A percentile compares a stretch with the other conserved stretches of the same genome.
Evolutionary conservation across 2,329 filamentous ascomycete species (phyloP).

Genomic region (Aspergillaceae sp.): DNA sequence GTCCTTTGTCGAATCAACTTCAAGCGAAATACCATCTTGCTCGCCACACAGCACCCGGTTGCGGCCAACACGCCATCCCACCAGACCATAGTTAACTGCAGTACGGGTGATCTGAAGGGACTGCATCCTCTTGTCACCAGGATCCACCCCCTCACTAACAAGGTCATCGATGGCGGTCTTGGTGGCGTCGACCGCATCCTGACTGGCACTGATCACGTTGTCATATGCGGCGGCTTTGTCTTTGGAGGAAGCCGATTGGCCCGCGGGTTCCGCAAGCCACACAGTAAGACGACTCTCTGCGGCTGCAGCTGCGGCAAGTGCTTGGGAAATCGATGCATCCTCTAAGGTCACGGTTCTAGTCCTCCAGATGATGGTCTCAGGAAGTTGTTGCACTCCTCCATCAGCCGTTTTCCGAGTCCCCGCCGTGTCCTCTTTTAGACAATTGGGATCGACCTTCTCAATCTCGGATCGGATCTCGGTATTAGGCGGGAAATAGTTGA

Average conservation of each 20-base stretch:
- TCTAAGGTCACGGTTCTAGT: slow-evolving; percentile 78
- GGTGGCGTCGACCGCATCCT: slow-evolving; percentile 88
- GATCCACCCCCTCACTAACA: slow-evolving; percentile 69
- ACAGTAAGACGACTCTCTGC: slow-evolving; percentile 45
- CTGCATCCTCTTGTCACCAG: slow-evolving; percentile 81
- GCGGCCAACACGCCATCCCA: slow-evolving; percentile 89
- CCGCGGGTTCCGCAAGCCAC: slow-evolving; percentile 37
- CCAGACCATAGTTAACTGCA: slow-evolving; percentile 85
- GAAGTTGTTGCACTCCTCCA: slow-evolving; percentile 44
- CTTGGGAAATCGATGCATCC: slow-evolving; percentile 82
- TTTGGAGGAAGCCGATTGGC: slow-evolving; percentile 34
- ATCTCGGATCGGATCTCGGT: slow-evolving; percentile 56
- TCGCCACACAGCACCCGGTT: slow-evolving; percentile 83
- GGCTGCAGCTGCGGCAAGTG: slow-evolving; percentile 60
- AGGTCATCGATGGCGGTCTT: slow-evolving; percentile 91
- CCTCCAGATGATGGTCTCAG: slow-evolving; percentile 76
- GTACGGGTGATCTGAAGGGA: slow-evolving; percentile 85
- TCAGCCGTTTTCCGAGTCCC: slow-evolving; percentile 40
- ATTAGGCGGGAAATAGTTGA: slow-evolving; percentile 64
- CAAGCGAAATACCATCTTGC: slow-evolving; percentile 62
- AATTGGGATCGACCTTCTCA: slow-evolving; percentile 59
- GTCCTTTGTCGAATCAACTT: slow-evolving; percentile 38
- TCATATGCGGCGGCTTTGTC: slow-evolving; percentile 85
- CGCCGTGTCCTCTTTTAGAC: slow-evolving; percentile 53
- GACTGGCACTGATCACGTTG: slow-evolving; percentile 76